These are phyloP conservation scores for Phyllachora maydis DNA, from an alignment of 2,329 filamentous ascomycete species.

Conservation along the genomic window DNA sequence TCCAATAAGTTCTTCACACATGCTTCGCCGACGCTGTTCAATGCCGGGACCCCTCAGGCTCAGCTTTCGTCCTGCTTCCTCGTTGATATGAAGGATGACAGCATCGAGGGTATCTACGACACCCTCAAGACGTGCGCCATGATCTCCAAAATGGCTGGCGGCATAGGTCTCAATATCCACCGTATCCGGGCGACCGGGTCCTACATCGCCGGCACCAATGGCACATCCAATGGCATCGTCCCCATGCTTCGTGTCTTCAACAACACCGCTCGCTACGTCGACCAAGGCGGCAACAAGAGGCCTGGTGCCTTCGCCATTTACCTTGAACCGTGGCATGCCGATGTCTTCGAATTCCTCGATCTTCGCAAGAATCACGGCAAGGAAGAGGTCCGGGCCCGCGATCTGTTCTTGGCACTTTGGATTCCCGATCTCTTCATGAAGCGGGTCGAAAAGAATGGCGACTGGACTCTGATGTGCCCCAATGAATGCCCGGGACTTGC, in stretches of 20 bases:
- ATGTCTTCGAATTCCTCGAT: slow-evolving; percentile 94
- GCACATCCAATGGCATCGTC: slow-evolving; percentile 90
- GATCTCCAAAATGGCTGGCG: slow-evolving; percentile 99
- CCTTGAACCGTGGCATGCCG: slow-evolving; percentile 95
- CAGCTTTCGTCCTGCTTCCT: slow-evolving; percentile 98
- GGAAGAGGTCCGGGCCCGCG: slow-evolving; percentile 89
- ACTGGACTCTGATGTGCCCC: slow-evolving; percentile 97
- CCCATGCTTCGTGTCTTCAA: slow-evolving; percentile 99
- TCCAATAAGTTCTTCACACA: slow-evolving; percentile 98
- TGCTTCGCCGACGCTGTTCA: slow-evolving; percentile 94
- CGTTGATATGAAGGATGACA: slow-evolving; percentile 98
- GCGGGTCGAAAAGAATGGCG: slow-evolving; percentile 87
- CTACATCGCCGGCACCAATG: slow-evolving; percentile 95
- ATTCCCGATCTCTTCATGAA: slow-evolving; percentile 99
- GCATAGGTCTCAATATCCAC: slow-evolving; percentile 92
- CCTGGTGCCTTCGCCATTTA: slow-evolving; percentile 98
- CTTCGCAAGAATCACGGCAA: slow-evolving; percentile 99
- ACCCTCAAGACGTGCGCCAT: slow-evolving; percentile 98
- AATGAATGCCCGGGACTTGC: slow-evolving; percentile 90
- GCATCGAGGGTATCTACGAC: slow-evolving; percentile 97
- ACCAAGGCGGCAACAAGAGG: slow-evolving; percentile 98
- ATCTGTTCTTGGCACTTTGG: slow-evolving; percentile 95
- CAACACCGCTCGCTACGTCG: slow-evolving; percentile 96
- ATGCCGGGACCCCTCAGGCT: slow-evolving; percentile 82
- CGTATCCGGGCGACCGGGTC: slow-evolving; percentile 93